Conservation (phyloP, 768 basidiomycete genomes). For the Infundibulicybe gibba region DNA sequence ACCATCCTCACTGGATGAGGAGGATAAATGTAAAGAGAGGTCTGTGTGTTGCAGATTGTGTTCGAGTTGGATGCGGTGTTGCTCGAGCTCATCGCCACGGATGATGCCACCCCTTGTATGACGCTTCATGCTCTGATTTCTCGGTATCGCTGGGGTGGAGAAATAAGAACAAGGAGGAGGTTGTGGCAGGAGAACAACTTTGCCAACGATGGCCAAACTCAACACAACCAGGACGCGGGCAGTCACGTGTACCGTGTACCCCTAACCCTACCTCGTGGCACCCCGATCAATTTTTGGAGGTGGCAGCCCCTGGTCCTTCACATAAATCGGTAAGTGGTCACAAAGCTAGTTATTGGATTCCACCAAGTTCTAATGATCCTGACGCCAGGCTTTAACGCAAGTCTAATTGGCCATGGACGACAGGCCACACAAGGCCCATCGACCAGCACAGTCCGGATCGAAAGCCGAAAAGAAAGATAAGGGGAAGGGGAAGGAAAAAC, state of each 20-base stretch:
- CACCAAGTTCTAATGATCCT: no score
- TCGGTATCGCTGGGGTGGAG: no score
- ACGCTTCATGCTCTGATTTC: no score
- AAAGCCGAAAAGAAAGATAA: conserved; percentile 81
- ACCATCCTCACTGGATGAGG: conserved; percentile 31
- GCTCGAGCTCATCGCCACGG: conserved; percentile 69
- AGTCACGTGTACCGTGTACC: background rate
- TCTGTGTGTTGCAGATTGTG: conserved; percentile 73
- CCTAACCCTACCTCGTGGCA: background rate
- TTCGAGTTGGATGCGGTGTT: conserved; percentile 75
- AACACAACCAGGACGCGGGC: background rate
- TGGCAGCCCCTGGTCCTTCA: no score
- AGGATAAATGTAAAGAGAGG: conserved; percentile 67
- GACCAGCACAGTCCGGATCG: conserved; percentile 64
- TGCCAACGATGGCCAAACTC: background rate
- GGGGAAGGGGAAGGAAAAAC: conserved; percentile 63
- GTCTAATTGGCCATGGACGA: conserved; percentile 51
- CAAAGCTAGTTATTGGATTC: no score
- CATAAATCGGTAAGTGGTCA: no score
- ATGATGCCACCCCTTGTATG: conserved; percentile 31
- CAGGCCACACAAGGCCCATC: conserved; percentile 79
- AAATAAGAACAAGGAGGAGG: no score
- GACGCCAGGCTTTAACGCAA: background rate
- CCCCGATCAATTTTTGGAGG: background rate
- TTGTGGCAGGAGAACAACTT: conserved; percentile 1